Conservation (phyloP, 129 eudicot species). For the Flaveria trinervia region DNA sequence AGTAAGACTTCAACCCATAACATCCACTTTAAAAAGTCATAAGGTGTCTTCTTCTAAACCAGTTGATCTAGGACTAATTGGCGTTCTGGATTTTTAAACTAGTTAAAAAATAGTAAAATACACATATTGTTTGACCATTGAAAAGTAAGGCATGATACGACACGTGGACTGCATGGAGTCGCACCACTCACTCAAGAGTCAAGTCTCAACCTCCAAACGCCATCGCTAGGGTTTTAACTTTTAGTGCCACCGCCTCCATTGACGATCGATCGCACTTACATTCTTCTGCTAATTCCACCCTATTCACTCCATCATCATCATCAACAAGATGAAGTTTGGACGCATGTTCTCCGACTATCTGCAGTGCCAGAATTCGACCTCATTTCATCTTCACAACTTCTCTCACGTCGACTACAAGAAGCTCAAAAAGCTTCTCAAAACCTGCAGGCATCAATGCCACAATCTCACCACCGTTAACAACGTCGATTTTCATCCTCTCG, state of each 20-base stretch:
- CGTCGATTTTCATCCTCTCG: not conserved
- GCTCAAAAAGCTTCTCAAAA: constrained; percentile 54
- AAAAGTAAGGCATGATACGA: not conserved
- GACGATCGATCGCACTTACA: constrained; percentile 15
- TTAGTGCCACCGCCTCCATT: constrained; percentile 28
- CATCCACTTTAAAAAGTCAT: too few relatives aligned
- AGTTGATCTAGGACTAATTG: too few relatives aligned
- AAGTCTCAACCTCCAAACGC: not conserved
- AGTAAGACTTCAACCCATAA: too few relatives aligned
- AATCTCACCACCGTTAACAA: constrained; percentile 5
- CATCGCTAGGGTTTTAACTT: constrained; percentile 26
- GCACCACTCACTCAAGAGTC: not conserved
- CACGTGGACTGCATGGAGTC: constrained; percentile 35
- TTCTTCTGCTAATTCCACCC: not conserved
- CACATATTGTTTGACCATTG: not conserved
- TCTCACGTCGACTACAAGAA: constrained; percentile 61
- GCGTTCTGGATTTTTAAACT: too few relatives aligned
- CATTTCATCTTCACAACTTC: constrained; percentile 38
- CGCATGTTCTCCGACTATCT: constrained; percentile 49
- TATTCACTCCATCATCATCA: not conserved
- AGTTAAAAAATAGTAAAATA: too few relatives aligned
- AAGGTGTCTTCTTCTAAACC: too few relatives aligned
- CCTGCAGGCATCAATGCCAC: constrained; percentile 42
- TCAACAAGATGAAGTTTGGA: constrained; percentile 57
- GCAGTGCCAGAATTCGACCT: constrained; percentile 35